Evolutionary conservation across 345 rosid genomes (phyloP).

Genomic region (Zanthoxylum bungeanum): DNA sequence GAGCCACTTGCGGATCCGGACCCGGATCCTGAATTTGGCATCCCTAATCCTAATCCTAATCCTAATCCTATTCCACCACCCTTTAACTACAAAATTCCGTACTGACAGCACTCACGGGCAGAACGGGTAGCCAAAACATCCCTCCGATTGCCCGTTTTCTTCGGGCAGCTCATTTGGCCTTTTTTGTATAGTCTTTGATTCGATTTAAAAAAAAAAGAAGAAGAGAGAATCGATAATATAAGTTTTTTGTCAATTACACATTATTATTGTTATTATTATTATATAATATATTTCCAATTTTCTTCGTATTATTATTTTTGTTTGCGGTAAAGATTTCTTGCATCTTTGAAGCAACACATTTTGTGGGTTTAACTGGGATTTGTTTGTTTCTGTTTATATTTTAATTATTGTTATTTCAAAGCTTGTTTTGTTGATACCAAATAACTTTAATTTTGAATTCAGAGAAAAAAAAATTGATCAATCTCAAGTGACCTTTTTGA

Average conservation of each 20-base stretch:
- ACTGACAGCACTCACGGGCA: background rate
- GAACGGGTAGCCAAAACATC: conserved; percentile 1
- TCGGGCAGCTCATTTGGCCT: conserved; percentile 23
- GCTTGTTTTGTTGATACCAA: background rate
- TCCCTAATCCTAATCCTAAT: too few relatives aligned
- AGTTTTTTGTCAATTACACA: background rate
- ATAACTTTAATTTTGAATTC: conserved; percentile 3
- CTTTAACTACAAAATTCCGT: too few relatives aligned
- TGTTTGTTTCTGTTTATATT: conserved; percentile 1
- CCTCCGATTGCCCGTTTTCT: conserved; percentile 11
- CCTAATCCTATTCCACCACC: background rate
- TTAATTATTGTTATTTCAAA: background rate
- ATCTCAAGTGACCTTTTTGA: background rate
- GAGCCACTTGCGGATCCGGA: too few relatives aligned
- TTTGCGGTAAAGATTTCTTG: conserved; percentile 10
- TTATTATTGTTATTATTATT: background rate
- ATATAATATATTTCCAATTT: background rate
- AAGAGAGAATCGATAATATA: conserved; percentile 3
- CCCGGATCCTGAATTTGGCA: too few relatives aligned
- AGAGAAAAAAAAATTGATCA: conserved; percentile 14
- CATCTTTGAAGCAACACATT: background rate
- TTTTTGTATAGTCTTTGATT: conserved; percentile 28
- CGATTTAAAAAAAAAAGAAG: conserved; percentile 7
- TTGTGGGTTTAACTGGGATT: conserved; percentile 10
- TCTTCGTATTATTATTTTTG: background rate